Base-by-base conservation (phyloP, 768 basidiomycete species). In the Myochromella boudieri region DNA sequence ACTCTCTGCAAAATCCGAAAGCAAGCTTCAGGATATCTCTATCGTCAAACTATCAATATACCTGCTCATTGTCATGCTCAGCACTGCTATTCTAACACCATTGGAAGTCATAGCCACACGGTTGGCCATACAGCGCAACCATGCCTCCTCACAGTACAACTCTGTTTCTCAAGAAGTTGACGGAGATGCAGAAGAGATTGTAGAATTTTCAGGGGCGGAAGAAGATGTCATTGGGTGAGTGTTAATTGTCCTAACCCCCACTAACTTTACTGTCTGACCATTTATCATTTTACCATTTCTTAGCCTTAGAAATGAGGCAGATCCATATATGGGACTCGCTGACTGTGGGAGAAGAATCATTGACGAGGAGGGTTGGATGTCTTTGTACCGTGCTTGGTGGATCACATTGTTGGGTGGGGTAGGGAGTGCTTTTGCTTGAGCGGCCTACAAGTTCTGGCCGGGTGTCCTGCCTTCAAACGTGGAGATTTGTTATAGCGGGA, bases 351-450 rank as follows among this genome's bases (percentile, higher is more conserved):
- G 86, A 65, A 76, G 81, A 53, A 90, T 92, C 26, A 60, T 86
- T 10, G 75, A 85, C 26, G 91, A 94, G 63, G 91, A 94, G 62
- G 91, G 91, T 1, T 77, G 76, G 68, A 61, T 63, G 54, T 76
- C 87, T 0, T 62, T 94, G 44, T 91, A 88, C 60, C 83, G 90
- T 26, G 91, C 84, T 4, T 92, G 89, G 89, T 92, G 90, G 91
- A 60, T 91, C 40, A 89, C 86, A 3, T 69, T 87, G 63, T 54
- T 89, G 31, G 84, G 80, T 22, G 78, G 78, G 31, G 61, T 85
- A 26, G 68, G 61, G 39, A 84, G 79, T 51, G 78, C 81, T n/a
- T 72, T 80, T 53, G 69, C 68, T 46, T 78, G 59, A 68, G 53
- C 21, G n/a, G n/a, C n/a, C n/a, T n/a, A n/a, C n/a, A n/a, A n/a